These are phyloP conservation scores for Cercospora beticola DNA, from an alignment of 2,329 filamentous ascomycete genomes.

Conservation along the genomic window DNA sequence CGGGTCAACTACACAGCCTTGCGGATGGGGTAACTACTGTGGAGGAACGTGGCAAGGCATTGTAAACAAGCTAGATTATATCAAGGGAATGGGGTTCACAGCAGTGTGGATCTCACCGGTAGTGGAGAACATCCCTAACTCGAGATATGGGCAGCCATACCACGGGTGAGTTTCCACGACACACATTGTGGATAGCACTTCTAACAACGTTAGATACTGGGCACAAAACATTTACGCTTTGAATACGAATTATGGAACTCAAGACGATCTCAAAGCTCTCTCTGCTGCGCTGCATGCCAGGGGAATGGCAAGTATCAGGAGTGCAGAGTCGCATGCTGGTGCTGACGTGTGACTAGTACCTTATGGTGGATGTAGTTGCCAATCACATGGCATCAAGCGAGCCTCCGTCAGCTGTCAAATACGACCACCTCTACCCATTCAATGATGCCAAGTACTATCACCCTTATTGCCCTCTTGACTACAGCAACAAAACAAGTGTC, in stretches of 20 bases:
- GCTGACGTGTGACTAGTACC: conserved; percentile 23
- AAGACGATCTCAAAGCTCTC: conserved; percentile 46
- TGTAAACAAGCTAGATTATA: conserved; percentile 49
- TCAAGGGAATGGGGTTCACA: conserved; percentile 51
- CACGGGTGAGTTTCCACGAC: conserved; percentile 35
- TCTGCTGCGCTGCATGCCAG: conserved; percentile 46
- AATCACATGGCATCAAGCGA: conserved; percentile 45
- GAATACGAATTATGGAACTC: conserved; percentile 49
- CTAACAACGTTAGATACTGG: conserved; percentile 20
- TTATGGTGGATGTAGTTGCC: conserved; percentile 52
- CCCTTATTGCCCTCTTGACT: conserved; percentile 55
- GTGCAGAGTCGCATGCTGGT: neutral
- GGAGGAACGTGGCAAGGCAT: conserved; percentile 51
- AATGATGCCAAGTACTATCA: conserved; percentile 50
- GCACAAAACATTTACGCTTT: conserved; percentile 31
- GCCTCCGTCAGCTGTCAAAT: conserved; percentile 31
- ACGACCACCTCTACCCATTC: conserved; percentile 42
- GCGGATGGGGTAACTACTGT: conserved; percentile 46
- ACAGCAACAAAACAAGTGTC: conserved; percentile 45
- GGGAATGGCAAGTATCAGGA: conserved; percentile 39
- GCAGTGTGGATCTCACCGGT: conserved; percentile 45
- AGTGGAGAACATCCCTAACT: conserved; percentile 41
- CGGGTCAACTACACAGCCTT: conserved; percentile 47
- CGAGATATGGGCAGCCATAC: conserved; percentile 45
- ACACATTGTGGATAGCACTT: neutral